phyloP scores from a whole-genome alignment of 768 basidiomycete species.

The Auricularia auricula-judae region DNA sequence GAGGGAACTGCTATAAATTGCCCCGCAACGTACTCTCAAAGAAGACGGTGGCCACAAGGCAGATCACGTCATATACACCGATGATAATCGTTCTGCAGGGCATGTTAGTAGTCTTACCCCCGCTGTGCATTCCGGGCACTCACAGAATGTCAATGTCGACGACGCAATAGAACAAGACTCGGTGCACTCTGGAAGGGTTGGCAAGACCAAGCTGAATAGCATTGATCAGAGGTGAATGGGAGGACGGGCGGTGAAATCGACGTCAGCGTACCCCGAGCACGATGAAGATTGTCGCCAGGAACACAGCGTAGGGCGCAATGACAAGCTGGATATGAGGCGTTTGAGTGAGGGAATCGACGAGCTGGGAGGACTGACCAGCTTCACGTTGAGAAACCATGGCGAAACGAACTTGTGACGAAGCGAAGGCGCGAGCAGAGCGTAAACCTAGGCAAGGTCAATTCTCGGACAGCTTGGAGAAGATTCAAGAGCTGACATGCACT shows the following conservation, averaged over 20 bases:
- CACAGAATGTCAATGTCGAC: background rate
- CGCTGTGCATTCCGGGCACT: background rate
- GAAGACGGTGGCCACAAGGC: background rate
- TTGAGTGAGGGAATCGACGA: background rate
- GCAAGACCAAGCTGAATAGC: background rate
- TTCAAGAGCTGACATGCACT: background rate
- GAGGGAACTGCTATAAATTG: background rate
- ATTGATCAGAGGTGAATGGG: background rate
- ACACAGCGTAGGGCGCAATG: background rate
- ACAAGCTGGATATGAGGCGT: background rate
- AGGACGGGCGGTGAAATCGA: background rate
- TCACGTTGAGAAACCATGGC: background rate
- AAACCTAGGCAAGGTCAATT: background rate
- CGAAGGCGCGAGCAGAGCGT: background rate
- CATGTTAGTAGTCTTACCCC: background rate
- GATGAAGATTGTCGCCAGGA: background rate
- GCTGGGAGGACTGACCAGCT: background rate
- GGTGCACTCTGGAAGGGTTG: background rate
- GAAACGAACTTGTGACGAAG: background rate
- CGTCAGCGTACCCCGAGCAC: background rate
- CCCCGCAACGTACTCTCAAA: background rate
- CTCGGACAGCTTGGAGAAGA: background rate
- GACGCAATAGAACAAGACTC: background rate
- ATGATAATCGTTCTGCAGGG: background rate
- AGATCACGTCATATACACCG: background rate